Base-by-base conservation (phyloP, 1,284 basidiomycete species). In the Xerocomus amazonicus region DNA sequence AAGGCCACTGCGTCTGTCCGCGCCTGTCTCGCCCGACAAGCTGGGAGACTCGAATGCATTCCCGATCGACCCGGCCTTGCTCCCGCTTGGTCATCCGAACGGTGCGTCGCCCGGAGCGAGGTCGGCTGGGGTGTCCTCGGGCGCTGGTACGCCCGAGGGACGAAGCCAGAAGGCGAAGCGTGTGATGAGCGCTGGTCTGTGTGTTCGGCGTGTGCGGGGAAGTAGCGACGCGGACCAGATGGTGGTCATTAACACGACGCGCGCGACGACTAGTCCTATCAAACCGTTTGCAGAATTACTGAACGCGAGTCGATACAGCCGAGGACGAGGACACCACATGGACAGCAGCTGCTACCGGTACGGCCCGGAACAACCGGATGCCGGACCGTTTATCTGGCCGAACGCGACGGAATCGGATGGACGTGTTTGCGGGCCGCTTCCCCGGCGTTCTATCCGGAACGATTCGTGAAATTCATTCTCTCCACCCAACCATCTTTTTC, bases 1-100 rank as follows among this genome's bases (percentile, higher is more conserved):
- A 33, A 41, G 54, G 37, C 56, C 54, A 3, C 27, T 68, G 7
- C 62, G 59, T 6, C 33, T 68, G 2, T 39, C 17, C 3, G 55
- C 56, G 0, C 54, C 61, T 16, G 13, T 51, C 14, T 1, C 37
- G 10, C 23, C 45, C 28, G 31, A 39, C 28, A 7, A 16, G 2
- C 28, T 33, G 12, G 32, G 34, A 31, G 45, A 47, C 37, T 8
- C n/a, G 5, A 29, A 42, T 23, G 40, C 47, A 8, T 43, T 61
- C 23, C 61, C 56, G 35, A 63, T 66, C 35, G 65, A 68, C 23
- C 64, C 67, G 23, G 27, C 42, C 8, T n/a, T 67, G 29, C 55
- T 69, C 28, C 51, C 58, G 16, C 47, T 54, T 19, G 23, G 36
- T 35, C 55, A 60, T 19, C 47, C 54, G 33, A 10, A 19, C 13